These are phyloP conservation scores for Trichophyton benhamiae DNA, from an alignment of 2,329 filamentous ascomycete species.

Conservation along the genomic window DNA sequence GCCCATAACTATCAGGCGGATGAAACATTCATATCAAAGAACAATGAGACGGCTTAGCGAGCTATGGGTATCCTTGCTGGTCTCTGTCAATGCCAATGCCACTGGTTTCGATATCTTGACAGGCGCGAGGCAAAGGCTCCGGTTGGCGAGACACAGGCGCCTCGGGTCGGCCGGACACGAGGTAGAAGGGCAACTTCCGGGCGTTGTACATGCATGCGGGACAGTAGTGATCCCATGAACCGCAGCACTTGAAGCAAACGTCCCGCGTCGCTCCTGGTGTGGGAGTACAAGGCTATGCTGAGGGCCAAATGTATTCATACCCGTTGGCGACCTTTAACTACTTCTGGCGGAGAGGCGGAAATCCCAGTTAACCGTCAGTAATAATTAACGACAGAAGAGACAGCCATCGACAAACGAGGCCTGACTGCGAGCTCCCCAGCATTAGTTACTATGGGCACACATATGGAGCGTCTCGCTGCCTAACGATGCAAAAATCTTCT, in stretches of 20 bases:
- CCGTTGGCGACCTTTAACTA: no score
- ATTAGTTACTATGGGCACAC: no score
- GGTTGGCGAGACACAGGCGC: neutral
- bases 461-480: no score
- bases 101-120: neutral
- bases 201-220: slow-evolving; percentile 1
- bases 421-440: no score
- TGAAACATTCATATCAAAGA: neutral
- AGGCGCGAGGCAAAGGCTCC: neutral
- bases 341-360: no score
- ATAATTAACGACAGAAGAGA: no score
- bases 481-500: neutral
- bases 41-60: neutral
- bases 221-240: neutral
- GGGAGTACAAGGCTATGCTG: neutral
- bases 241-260: neutral
- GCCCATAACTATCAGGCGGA: neutral
- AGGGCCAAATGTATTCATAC: no score
- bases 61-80: neutral
- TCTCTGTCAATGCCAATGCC: no score
- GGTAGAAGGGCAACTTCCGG: neutral
- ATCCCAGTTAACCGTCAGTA: no score
- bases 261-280: neutral
- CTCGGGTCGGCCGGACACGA: neutral
- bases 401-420: no score